Conservation (phyloP, 2,329 filamentous ascomycete genomes). For the Aspergillus sojae region DNA sequence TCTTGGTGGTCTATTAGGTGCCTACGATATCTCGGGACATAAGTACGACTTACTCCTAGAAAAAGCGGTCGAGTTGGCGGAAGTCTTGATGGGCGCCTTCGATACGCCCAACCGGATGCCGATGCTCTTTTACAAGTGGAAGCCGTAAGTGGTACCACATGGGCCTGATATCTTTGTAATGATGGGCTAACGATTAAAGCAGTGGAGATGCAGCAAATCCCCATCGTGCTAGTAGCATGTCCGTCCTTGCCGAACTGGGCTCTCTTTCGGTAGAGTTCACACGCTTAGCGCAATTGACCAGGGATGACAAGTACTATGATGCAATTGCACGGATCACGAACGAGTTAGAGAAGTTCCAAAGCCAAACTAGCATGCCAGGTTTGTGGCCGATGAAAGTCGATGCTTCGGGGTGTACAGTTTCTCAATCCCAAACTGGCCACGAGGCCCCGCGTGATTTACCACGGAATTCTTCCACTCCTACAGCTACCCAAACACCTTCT, state of each 20-base stretch:
- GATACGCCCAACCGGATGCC: slow-evolving; percentile 96
- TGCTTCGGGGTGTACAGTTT: slow-evolving; percentile 72
- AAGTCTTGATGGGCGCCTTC: slow-evolving; percentile 79
- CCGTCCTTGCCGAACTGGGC: slow-evolving; percentile 70
- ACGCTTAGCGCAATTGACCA: slow-evolving; percentile 80
- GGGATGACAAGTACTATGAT: slow-evolving; percentile 82
- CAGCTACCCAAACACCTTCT: neutral
- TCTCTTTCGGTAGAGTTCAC: slow-evolving; percentile 88
- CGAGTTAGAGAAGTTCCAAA: slow-evolving; percentile 74
- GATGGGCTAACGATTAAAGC: slow-evolving; percentile 7
- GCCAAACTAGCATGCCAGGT: slow-evolving; percentile 70
- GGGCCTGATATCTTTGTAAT: neutral
- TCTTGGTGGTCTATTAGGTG: slow-evolving; percentile 79
- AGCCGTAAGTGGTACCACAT: slow-evolving; percentile 52
- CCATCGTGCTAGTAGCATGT: slow-evolving; percentile 60
- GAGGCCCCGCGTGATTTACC: slow-evolving; percentile 1
- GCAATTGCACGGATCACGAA: slow-evolving; percentile 84
- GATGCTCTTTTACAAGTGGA: slow-evolving; percentile 77
- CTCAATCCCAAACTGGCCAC: slow-evolving; percentile 20
- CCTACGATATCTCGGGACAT: slow-evolving; percentile 81
- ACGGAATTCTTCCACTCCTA: neutral
- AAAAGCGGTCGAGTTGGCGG: slow-evolving; percentile 78
- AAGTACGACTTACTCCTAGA: slow-evolving; percentile 70
- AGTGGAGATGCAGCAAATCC: slow-evolving; percentile 61
- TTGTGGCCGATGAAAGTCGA: slow-evolving; percentile 80